Evolutionary conservation across 1,139 yeast species (phyloP).

Genomic region (Taiozyma sp.): DNA sequence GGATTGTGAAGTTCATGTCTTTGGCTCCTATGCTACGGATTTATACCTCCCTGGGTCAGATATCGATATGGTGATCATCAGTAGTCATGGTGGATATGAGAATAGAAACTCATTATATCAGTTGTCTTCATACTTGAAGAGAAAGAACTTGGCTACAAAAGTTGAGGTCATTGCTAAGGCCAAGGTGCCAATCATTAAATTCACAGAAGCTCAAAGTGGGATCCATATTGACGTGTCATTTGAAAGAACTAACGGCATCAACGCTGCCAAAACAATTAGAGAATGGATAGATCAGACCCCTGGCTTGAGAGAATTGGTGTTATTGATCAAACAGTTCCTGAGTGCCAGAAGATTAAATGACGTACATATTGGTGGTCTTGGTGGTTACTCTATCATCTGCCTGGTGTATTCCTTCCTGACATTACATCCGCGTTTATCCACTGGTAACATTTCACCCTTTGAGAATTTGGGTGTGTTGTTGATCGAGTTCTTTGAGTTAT

Average conservation of each 20-base stretch:
- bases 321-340: slow-evolving; percentile 82
- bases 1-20: slow-evolving; percentile 76
- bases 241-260: slow-evolving; percentile 80
- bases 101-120: slow-evolving; percentile 65
- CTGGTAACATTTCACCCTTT: slow-evolving; percentile 58
- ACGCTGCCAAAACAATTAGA: slow-evolving; percentile 76
- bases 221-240: slow-evolving; percentile 89
- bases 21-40: slow-evolving; percentile 96
- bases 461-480: slow-evolving; percentile 83
- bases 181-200: slow-evolving; percentile 92
- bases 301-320: slow-evolving; percentile 78
- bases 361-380: slow-evolving; percentile 95
- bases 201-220: slow-evolving; percentile 66
- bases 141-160: slow-evolving; percentile 56
- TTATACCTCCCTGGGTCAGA: slow-evolving; percentile 93
- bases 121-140: slow-evolving; percentile 64
- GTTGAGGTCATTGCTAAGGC: slow-evolving; percentile 90
- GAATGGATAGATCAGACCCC: slow-evolving; percentile 71
- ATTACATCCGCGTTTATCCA: slow-evolving; percentile 72
- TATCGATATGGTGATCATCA: slow-evolving; percentile 87
- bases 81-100: slow-evolving; percentile 60
- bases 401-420: slow-evolving; percentile 76
- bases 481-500: slow-evolving; percentile 92
- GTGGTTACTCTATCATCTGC: slow-evolving; percentile 91
- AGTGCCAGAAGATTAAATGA: slow-evolving; percentile 76